Evolutionary conservation across 345 rosid genomes (phyloP).

Genomic region (Ceriops decandra): DNA sequence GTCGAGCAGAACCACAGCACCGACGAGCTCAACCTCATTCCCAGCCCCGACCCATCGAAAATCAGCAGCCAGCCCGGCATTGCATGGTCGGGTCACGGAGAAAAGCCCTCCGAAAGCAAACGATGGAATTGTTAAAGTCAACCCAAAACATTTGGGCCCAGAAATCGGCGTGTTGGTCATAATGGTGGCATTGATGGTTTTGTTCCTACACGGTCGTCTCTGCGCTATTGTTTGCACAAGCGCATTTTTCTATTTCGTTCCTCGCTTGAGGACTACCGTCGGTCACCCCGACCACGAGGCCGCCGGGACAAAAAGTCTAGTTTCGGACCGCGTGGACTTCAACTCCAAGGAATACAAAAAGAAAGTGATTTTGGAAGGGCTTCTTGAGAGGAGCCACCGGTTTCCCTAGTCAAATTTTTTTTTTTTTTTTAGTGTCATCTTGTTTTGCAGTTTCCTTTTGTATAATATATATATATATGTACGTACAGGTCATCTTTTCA

Average conservation of each 20-base stretch:
- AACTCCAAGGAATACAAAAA: conserved; percentile 48
- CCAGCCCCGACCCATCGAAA: neutral
- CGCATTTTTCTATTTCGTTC: conserved; percentile 34
- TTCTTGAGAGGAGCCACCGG: conserved; percentile 55
- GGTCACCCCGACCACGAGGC: neutral
- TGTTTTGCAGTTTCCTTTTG: no score
- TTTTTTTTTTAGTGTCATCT: neutral
- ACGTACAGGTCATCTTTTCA: no score
- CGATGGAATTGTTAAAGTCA: neutral
- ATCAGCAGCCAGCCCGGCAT: neutral
- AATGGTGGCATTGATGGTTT: conserved; percentile 19
- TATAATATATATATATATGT: no score
- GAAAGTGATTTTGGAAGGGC: conserved; percentile 68
- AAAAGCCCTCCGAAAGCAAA: neutral
- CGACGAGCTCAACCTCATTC: conserved; percentile 12
- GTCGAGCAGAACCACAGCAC: conserved; percentile 6
- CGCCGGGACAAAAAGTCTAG: neutral
- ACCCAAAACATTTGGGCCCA: conserved; percentile 26
- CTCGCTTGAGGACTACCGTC: conserved; percentile 28
- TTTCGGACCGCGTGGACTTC: conserved; percentile 25
- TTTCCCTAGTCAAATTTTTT: neutral
- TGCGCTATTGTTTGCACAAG: conserved; percentile 30
- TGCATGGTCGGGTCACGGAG: neutral
- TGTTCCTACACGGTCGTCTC: conserved; percentile 22
- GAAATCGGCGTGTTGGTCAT: conserved; percentile 53